Percentiles rank a stretch among this genome's conserved stretches.
Conservation (phyloP, 257 asterid species). For the Jaltomata sinuosa region DNA sequence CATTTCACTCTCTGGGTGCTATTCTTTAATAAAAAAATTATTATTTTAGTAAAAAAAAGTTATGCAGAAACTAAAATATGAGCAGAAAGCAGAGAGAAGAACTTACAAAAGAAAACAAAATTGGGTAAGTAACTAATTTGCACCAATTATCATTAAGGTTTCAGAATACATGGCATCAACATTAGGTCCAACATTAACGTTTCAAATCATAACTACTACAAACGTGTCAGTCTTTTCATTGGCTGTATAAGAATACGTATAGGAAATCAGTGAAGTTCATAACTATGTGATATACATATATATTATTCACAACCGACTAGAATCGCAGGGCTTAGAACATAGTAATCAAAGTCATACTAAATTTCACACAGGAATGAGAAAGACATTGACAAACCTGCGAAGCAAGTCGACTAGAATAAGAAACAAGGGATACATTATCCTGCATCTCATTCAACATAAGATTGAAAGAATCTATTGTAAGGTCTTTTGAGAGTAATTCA, state of each 20-base stretch:
- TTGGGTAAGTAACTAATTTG: neutral
- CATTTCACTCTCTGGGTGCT: neutral
- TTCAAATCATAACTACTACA: neutral
- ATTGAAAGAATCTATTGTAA: constrained; percentile 70
- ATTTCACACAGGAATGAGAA: neutral
- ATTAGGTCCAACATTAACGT: neutral
- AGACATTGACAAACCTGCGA: constrained; percentile 55
- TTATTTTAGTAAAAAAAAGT: too few species aligned
- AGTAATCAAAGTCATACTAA: neutral
- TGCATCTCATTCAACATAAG: constrained; percentile 91
- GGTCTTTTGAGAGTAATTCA: constrained; percentile 70
- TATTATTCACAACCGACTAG: neutral
- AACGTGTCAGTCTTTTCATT: neutral
- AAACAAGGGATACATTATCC: constrained; percentile 91
- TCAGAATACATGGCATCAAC: neutral
- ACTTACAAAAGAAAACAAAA: neutral
- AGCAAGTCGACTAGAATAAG: constrained; percentile 95
- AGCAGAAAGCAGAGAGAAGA: neutral
- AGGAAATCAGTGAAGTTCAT: neutral
- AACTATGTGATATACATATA: neutral
- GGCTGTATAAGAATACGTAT: neutral
- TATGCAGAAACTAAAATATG: neutral
- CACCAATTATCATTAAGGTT: neutral
- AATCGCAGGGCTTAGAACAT: neutral
- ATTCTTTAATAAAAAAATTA: neutral